phyloP scores from a whole-genome alignment of 331 rosid genomes.

The Quercus phellos region DNA sequence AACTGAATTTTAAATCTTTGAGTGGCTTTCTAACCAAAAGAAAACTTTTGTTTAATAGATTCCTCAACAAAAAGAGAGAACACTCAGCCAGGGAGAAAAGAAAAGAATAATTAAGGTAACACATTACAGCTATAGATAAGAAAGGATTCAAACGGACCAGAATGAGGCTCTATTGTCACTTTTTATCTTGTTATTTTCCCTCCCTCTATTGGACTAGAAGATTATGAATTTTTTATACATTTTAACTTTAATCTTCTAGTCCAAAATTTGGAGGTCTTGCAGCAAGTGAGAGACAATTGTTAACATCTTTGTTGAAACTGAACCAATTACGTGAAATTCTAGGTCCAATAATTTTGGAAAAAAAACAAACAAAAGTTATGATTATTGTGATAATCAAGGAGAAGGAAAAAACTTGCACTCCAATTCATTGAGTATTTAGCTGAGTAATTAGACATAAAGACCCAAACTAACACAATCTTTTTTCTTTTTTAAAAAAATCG shows the following conservation, averaged over 20 bases:
- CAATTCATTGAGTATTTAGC: no score
- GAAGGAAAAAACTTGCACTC: no score
- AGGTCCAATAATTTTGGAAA: conserved; percentile 11
- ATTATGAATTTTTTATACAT: neutral
- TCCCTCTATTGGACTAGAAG: neutral
- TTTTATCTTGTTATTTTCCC: neutral
- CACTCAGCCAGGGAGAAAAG: neutral
- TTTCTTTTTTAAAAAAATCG: no score
- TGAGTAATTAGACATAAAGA: no score
- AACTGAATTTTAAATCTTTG: conserved; percentile 8
- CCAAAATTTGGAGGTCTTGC: conserved; percentile 21
- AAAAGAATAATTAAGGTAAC: neutral
- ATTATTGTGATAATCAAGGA: no score
- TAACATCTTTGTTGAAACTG: conserved; percentile 16
- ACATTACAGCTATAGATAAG: conserved; percentile 2
- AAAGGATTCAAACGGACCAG: neutral
- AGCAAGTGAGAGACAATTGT: conserved; percentile 17
- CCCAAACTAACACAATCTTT: no score
- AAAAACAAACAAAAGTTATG: neutral
- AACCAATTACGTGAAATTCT: conserved; percentile 29
- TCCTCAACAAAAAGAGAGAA: neutral
- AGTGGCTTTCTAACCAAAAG: conserved; percentile 8
- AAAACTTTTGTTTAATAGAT: conserved; percentile 13
- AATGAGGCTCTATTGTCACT: neutral
- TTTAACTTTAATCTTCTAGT: conserved; percentile 1